phyloP scores from a whole-genome alignment of 352 stramenopile genomes.

The Phytopythium chamaehyphon region DNA sequence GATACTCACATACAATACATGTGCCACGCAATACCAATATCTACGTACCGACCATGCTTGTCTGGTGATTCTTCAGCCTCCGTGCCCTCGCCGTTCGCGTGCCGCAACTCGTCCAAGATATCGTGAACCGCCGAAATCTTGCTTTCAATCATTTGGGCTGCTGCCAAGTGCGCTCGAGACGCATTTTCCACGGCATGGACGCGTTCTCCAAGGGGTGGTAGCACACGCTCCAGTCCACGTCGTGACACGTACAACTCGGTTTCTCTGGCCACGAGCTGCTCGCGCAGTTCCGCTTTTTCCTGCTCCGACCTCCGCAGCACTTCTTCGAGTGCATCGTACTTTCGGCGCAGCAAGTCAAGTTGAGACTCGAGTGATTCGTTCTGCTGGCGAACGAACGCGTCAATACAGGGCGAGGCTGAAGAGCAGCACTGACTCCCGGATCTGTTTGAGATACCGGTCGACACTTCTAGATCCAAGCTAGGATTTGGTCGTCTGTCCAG shows the following conservation, averaged over 20 bases:
- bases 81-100: constrained; percentile 39
- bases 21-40: constrained; percentile 1
- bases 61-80: constrained; percentile 50
- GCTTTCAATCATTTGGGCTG: constrained; percentile 40
- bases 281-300: constrained; percentile 26
- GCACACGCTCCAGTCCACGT: constrained; percentile 15
- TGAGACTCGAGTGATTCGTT: constrained; percentile 24
- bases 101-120: constrained; percentile 53
- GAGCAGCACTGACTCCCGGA: too few species aligned
- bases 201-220: constrained; percentile 21
- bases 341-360: constrained; percentile 14
- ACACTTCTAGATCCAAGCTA: constrained; percentile 4
- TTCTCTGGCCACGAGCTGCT: constrained; percentile 42
- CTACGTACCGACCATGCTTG: constrained; percentile 42
- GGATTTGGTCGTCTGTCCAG: constrained; percentile 22
- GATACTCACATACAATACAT: constrained; percentile 11
- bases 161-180: constrained; percentile 18
- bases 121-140: constrained; percentile 59
- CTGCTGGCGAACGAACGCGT: constrained; percentile 22
- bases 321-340: constrained; percentile 26
- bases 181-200: constrained; percentile 36
- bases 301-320: constrained; percentile 20
- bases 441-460: too few species aligned
- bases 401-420: constrained; percentile 6
- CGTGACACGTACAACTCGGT: constrained; percentile 40